A percentile compares a stretch with the other conserved stretches of the same genome.
Evolutionary conservation across 352 stramenopile species (phyloP).

Genomic region (Phytophthora pinifolia): DNA sequence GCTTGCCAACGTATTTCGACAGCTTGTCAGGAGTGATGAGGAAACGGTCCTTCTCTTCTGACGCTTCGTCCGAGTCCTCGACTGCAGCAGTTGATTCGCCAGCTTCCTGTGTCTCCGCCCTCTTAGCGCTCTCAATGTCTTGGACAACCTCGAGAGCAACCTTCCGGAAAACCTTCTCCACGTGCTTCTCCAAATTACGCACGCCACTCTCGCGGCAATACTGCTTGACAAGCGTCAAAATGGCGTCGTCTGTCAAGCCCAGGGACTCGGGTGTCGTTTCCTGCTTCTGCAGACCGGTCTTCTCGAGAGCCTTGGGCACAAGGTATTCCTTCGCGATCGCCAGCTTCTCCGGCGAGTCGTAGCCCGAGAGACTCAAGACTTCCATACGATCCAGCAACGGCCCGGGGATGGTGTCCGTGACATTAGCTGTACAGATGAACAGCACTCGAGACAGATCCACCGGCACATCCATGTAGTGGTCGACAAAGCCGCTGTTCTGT

Average conservation of each 20-base stretch:
- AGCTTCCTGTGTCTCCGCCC: constrained; percentile 37
- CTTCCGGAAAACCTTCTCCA: constrained; percentile 99
- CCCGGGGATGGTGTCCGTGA: constrained; percentile 95
- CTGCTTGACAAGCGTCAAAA: constrained; percentile 85
- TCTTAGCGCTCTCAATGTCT: constrained; percentile 54
- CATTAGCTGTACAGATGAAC: constrained; percentile 97
- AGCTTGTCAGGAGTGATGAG: constrained; percentile 94
- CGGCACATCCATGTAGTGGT: constrained; percentile 99
- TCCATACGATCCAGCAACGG: constrained; percentile 99
- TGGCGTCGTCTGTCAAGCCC: constrained; percentile 92
- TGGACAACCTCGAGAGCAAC: constrained; percentile 97
- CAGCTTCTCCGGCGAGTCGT: constrained; percentile 97
- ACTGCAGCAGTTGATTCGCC: constrained; percentile 29
- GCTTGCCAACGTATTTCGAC: constrained; percentile 98
- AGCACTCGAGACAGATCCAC: constrained; percentile 97
- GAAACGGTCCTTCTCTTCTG: constrained; percentile 72
- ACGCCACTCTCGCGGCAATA: constrained; percentile 98
- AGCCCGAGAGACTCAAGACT: constrained; percentile 96
- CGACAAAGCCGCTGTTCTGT: constrained; percentile 97
- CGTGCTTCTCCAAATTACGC: constrained; percentile 97
- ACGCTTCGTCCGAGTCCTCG: constrained; percentile 14
- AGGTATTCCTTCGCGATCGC: constrained; percentile 98
- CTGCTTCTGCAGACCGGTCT: constrained; percentile 82
- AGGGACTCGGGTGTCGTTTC: constrained; percentile 82
- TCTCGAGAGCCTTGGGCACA: constrained; percentile 95